These are phyloP conservation scores for Chytriomyces confervae DNA, from an alignment of 192 early-diverging fungal genomes.

Conservation along the genomic window DNA sequence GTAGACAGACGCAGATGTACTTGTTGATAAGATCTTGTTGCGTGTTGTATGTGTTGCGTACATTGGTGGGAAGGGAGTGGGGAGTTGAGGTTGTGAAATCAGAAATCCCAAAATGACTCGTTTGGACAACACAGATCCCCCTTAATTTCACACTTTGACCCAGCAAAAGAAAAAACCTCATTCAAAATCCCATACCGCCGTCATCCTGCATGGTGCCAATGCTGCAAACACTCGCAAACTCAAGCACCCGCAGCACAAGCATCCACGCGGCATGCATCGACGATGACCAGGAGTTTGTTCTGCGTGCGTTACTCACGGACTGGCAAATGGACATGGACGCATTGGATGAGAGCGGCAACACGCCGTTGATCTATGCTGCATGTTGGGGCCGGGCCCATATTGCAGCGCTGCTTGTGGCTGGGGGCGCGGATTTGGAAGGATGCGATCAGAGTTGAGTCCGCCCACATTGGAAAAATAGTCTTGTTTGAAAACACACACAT, in stretches of 20 bases:
- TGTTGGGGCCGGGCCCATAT: constrained; percentile 85
- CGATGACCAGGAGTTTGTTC: not conserved
- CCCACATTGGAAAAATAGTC: constrained; percentile 10
- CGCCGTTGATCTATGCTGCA: constrained; percentile 85
- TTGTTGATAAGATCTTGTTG: too few species aligned
- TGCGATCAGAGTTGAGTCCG: constrained; percentile 78
- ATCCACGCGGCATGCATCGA: not conserved
- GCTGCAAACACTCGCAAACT: too few species aligned
- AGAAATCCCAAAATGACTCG: too few species aligned
- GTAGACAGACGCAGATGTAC: too few species aligned
- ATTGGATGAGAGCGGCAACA: constrained; percentile 85
- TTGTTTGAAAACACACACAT: not conserved
- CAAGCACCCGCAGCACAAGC: not conserved
- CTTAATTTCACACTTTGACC: too few species aligned
- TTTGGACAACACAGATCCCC: too few species aligned
- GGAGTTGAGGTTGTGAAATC: too few species aligned
- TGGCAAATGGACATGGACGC: constrained; percentile 75
- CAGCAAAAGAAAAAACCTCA: too few species aligned
- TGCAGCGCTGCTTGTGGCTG: constrained; percentile 71
- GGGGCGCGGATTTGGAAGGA: constrained; percentile 77
- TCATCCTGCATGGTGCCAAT: too few species aligned
- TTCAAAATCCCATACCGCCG: too few species aligned
- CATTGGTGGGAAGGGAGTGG: too few species aligned
- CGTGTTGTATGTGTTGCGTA: too few species aligned
- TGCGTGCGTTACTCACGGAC: not conserved